These are phyloP conservation scores for Cytospora piceae DNA, from an alignment of 2,329 filamentous ascomycete species.

Conservation along the genomic window DNA sequence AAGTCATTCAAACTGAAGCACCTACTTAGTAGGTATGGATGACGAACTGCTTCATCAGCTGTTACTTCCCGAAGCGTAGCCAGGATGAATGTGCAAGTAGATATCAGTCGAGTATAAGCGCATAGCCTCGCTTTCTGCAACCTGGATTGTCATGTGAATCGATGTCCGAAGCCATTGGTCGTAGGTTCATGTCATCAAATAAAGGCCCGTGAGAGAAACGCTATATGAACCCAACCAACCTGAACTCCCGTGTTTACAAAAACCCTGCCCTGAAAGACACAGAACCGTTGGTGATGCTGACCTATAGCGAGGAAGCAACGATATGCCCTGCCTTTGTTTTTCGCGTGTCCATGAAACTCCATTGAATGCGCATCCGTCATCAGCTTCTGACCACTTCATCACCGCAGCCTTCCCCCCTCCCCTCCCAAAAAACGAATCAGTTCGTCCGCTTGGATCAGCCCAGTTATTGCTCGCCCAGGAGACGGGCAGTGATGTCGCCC, in stretches of 20 bases:
- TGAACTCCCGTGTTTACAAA: background rate
- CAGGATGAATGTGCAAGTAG: background rate
- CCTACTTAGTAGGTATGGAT: too few species aligned
- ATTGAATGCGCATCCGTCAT: slow-evolving; percentile 20
- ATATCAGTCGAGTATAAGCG: background rate
- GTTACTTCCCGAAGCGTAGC: background rate
- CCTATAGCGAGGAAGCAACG: slow-evolving; percentile 11
- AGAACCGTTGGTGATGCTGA: slow-evolving; percentile 20
- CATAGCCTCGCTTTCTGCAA: background rate
- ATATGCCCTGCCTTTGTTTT: background rate
- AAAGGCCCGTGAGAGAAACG: background rate
- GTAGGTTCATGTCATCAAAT: background rate
- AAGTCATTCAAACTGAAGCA: too few species aligned
- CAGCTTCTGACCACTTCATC: background rate
- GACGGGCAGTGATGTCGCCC: slow-evolving; percentile 83
- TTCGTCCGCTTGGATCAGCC: background rate
- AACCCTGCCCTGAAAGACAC: slow-evolving; percentile 7
- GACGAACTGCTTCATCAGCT: too few species aligned
- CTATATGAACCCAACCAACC: background rate
- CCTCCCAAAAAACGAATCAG: background rate
- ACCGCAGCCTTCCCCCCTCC: background rate
- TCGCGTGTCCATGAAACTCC: slow-evolving; percentile 20
- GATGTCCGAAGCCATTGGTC: background rate
- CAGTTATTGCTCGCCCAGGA: slow-evolving; percentile 76
- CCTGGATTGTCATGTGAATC: background rate